phyloP scores from a whole-genome alignment of 495 filamentous ascomycete genomes.

The Lasiosphaeria miniovina region DNA sequence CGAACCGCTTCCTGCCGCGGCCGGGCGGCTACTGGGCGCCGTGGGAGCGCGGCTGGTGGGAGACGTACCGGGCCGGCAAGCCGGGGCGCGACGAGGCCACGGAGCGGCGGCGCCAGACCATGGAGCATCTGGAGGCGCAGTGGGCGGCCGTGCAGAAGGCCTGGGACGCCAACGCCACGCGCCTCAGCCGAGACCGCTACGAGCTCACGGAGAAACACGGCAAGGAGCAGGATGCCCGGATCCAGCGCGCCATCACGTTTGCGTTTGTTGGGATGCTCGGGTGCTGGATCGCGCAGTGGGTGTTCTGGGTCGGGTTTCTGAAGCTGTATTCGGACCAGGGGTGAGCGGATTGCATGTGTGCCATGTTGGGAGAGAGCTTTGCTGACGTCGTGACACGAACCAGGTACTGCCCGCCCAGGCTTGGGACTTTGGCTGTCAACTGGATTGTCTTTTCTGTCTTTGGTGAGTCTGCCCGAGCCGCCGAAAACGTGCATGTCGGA shows the following conservation, averaged over 20 bases:
- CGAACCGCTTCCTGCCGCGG: too few relatives aligned
- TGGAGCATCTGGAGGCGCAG: neutral
- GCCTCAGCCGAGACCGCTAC: neutral
- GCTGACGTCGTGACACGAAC: neutral
- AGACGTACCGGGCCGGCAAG: too few relatives aligned
- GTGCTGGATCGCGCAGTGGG: conserved; percentile 1
- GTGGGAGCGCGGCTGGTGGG: too few relatives aligned
- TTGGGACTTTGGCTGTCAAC: neutral
- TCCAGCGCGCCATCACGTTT: neutral
- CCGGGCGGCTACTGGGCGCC: too few relatives aligned
- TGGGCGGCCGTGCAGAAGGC: neutral
- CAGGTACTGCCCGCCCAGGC: neutral
- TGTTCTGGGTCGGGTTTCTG: neutral
- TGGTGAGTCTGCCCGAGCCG: neutral
- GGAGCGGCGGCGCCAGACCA: too few relatives aligned
- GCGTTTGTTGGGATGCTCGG: neutral
- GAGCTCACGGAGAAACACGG: neutral
- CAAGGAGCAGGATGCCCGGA: neutral
- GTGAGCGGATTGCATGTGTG: neutral
- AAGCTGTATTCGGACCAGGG: neutral
- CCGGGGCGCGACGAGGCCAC: too few relatives aligned
- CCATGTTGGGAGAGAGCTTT: neutral
- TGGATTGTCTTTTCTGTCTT: neutral
- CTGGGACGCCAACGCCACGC: neutral
- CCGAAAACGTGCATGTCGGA: neutral